Percentiles rank a stretch among this genome's conserved stretches.
These are phyloP conservation scores for Poronia punctata DNA, from an alignment of 495 filamentous ascomycete species.

Conservation along the genomic window DNA sequence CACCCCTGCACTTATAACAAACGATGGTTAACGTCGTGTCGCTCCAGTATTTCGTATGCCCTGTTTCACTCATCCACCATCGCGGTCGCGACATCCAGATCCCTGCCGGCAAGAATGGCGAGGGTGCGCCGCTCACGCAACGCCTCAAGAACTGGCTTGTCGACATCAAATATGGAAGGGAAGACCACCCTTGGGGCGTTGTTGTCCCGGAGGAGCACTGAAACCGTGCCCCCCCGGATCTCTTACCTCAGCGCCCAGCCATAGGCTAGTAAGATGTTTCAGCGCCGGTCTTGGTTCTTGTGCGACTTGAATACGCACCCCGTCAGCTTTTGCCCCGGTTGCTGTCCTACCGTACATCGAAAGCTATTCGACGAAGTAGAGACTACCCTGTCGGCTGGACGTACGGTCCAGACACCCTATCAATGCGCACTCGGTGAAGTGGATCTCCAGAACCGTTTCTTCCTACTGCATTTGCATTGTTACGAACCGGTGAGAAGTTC, in stretches of 20 bases:
- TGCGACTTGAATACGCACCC: background rate
- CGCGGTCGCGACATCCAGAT: constrained; percentile 61
- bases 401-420: too few relatives aligned
- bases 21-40: background rate
- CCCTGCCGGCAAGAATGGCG: constrained; percentile 50
- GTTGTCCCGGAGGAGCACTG: constrained; percentile 56
- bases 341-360: too few relatives aligned
- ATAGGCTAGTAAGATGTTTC: background rate
- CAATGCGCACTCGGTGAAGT: too few relatives aligned
- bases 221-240: constrained; percentile 3
- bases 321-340: too few relatives aligned
- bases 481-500: too few relatives aligned
- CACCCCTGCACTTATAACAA: background rate
- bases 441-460: too few relatives aligned
- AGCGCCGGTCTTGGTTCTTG: background rate
- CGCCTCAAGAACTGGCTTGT: constrained; percentile 70
- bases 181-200: constrained; percentile 71
- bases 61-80: constrained; percentile 67
- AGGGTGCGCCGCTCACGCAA: constrained; percentile 56
- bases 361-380: too few relatives aligned
- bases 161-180: constrained; percentile 82
- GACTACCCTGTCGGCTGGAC: too few relatives aligned
- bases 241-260: constrained; percentile 1
- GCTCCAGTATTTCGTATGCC: constrained; percentile 67
- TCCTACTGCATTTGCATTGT: too few relatives aligned